Evolutionary conservation across 768 basidiomycete species (phyloP).

Genomic region (Leccinum aurantiacum): DNA sequence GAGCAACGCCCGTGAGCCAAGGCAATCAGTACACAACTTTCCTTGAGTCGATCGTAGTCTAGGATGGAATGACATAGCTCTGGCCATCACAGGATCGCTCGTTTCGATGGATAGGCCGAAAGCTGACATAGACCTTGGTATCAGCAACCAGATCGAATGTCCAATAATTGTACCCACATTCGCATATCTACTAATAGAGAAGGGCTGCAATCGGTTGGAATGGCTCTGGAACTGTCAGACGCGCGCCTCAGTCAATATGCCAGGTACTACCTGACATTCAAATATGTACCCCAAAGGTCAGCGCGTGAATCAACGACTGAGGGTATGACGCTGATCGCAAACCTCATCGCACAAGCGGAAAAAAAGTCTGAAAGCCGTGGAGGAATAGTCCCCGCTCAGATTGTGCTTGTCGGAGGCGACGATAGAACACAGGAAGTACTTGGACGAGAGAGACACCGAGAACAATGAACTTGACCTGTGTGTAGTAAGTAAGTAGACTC

Average conservation of each 20-base stretch:
- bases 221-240: too few relatives aligned
- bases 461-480: not conserved
- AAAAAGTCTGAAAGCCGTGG: not conserved
- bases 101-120: too few relatives aligned
- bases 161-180: not conserved
- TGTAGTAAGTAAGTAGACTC: not conserved
- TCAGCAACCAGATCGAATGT: too few relatives aligned
- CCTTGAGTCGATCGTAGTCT: too few relatives aligned
- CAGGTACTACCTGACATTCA: too few relatives aligned
- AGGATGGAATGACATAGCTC: conserved; percentile 13
- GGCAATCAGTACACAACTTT: not conserved
- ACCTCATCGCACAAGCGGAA: too few relatives aligned
- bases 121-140: not conserved
- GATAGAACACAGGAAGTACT: not conserved
- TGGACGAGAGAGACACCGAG: not conserved
- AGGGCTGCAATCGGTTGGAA: not conserved
- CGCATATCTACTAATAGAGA: not conserved
- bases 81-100: not conserved
- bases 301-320: too few relatives aligned
- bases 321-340: too few relatives aligned
- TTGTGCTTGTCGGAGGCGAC: not conserved
- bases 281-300: too few relatives aligned
- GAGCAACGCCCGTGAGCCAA: conserved; percentile 5
- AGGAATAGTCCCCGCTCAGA: not conserved
- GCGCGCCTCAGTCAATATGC: too few relatives aligned